A percentile compares a stretch with the other conserved stretches of the same genome.
Evolutionary conservation across 1,284 basidiomycete species (phyloP).

Genomic region (Ceratobasidium sp.): DNA sequence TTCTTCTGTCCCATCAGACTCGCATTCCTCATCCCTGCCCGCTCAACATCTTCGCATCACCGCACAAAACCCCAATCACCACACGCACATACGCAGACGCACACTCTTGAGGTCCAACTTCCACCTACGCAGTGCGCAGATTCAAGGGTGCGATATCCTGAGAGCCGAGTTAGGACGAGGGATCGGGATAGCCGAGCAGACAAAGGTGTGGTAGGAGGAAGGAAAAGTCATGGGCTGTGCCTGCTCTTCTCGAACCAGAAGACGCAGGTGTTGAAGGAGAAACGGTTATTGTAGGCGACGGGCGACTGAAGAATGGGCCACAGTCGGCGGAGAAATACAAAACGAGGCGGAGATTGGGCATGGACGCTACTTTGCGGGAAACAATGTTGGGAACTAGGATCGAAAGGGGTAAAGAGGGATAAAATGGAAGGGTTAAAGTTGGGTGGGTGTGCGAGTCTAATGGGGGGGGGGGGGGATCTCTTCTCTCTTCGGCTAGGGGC

Average conservation of each 20-base stretch:
- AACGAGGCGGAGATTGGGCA: background rate
- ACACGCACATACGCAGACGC: background rate
- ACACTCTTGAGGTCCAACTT: constrained; percentile 16
- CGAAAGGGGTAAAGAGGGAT: background rate
- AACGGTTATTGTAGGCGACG: background rate
- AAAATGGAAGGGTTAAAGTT: background rate
- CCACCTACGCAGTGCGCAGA: background rate
- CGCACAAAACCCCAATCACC: background rate
- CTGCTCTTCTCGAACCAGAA: background rate
- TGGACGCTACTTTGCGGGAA: background rate
- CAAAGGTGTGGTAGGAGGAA: background rate
- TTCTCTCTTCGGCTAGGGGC: no score
- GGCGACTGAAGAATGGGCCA: constrained; percentile 2
- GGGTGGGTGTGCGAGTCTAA: constrained; percentile 13
- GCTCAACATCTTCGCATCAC: background rate
- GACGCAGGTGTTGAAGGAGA: background rate
- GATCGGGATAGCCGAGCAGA: background rate
- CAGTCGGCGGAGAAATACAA: constrained; percentile 20
- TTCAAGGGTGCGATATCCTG: background rate
- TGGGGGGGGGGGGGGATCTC: no score
- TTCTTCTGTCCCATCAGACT: background rate
- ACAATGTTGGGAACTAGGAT: background rate
- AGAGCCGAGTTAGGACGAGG: background rate
- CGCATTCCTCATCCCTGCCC: background rate
- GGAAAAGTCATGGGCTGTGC: background rate